Conservation (phyloP, 257 asterid genomes). For the Solanum corneliomulleri region DNA sequence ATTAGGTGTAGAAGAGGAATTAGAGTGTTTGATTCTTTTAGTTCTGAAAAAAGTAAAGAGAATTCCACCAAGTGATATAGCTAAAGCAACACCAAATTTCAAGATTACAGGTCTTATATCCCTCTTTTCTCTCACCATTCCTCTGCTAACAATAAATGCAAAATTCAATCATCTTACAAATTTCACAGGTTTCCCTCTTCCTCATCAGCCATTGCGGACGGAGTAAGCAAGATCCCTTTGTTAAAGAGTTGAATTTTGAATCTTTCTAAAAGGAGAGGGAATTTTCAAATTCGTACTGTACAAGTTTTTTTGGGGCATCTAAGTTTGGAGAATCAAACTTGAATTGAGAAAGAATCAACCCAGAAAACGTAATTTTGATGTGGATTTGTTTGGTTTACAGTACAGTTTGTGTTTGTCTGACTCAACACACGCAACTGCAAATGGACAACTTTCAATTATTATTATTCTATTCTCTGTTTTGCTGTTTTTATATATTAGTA, state of each 20-base stretch:
- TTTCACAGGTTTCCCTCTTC: background rate
- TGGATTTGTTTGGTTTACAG: background rate
- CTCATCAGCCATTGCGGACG: background rate
- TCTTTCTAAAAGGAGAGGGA: background rate
- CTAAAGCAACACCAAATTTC: constrained; percentile 66
- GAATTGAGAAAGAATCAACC: no score
- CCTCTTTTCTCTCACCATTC: constrained; percentile 34
- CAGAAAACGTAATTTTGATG: background rate
- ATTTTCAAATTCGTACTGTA: background rate
- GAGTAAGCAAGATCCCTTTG: background rate
- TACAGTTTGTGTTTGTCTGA: background rate
- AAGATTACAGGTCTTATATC: constrained; percentile 39
- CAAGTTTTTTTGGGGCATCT: background rate
- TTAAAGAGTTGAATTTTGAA: background rate
- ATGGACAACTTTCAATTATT: background rate
- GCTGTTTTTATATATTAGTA: background rate
- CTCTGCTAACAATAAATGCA: background rate
- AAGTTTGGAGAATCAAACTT: background rate
- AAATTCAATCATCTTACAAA: background rate
- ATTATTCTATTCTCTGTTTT: background rate
- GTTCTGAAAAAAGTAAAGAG: constrained; percentile 35
- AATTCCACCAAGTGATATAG: constrained; percentile 71
- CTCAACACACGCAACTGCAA: background rate
- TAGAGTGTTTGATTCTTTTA: constrained; percentile 25
- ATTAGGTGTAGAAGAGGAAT: constrained; percentile 23